Conservation (phyloP, 768 basidiomycete species). For the Boletus vinaceobasis region DNA sequence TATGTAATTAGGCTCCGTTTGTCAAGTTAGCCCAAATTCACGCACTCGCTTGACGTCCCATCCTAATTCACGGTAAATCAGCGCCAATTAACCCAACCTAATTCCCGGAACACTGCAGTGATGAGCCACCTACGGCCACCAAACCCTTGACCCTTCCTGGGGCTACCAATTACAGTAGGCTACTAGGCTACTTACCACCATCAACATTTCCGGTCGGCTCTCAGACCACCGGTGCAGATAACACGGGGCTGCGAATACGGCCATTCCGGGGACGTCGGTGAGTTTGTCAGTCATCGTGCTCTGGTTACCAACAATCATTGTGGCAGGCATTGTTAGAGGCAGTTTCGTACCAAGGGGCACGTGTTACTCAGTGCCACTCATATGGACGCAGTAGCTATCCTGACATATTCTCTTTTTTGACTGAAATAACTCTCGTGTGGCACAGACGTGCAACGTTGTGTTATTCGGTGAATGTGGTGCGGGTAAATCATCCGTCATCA, state of each 20-base stretch:
- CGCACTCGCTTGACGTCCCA: too few species aligned
- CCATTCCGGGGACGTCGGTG: not conserved
- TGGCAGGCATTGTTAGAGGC: not conserved
- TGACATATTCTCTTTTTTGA: not conserved
- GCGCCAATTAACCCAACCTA: too few species aligned
- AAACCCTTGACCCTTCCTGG: constrained; percentile 6
- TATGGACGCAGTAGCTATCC: constrained; percentile 9
- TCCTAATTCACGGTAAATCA: too few species aligned
- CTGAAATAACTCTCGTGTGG: not conserved
- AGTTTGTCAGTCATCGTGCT: constrained; percentile 2
- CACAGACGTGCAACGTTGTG: constrained; percentile 31
- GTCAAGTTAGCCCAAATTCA: too few species aligned
- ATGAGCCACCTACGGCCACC: too few species aligned
- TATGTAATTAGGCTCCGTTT: too few species aligned
- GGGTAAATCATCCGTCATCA: constrained; percentile 42
- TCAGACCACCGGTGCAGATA: not conserved
- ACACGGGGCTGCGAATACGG: not conserved
- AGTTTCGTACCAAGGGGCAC: not conserved
- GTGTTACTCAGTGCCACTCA: not conserved
- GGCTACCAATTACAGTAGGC: not conserved
- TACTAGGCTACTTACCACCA: not conserved
- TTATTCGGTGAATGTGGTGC: constrained; percentile 34
- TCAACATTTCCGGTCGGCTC: not conserved
- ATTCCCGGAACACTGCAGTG: too few species aligned
- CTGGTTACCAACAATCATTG: not conserved